Percentiles rank a stretch among this genome's conserved stretches.
Conservation (phyloP, 805 yeast species). For the Candida wancherniae region DNA sequence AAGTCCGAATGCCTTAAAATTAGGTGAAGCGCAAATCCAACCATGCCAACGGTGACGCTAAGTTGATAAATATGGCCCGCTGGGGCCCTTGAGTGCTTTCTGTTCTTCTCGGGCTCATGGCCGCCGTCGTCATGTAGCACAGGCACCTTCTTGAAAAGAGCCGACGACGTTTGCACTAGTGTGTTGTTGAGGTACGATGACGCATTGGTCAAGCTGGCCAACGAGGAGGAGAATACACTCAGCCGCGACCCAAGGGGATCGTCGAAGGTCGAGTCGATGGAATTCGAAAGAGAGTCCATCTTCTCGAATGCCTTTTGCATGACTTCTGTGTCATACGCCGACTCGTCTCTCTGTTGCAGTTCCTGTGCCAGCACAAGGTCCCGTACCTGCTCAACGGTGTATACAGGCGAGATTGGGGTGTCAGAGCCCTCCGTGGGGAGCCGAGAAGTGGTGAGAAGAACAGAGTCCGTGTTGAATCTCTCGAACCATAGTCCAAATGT, state of each 20-base stretch:
- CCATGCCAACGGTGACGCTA: conserved; percentile 36
- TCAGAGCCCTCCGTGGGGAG: background rate
- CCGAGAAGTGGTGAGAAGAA: conserved; percentile 29
- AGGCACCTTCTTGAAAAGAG: conserved; percentile 24
- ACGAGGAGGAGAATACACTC: conserved; percentile 33
- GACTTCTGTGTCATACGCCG: conserved; percentile 21
- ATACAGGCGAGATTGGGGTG: background rate
- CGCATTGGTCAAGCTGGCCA: conserved; percentile 25
- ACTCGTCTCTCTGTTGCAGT: conserved; percentile 26
- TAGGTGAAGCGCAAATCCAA: conserved; percentile 36
- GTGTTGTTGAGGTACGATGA: conserved; percentile 26
- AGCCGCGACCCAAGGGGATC: conserved; percentile 15
- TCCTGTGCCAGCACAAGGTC: conserved; percentile 26
- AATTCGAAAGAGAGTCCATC: conserved; percentile 22
- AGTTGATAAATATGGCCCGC: conserved; percentile 29
- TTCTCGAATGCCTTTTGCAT: conserved; percentile 21
- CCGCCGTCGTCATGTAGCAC: conserved; percentile 16
- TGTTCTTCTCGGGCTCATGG: conserved; percentile 1
- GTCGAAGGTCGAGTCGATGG: conserved; percentile 14
- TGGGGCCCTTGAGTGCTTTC: conserved; percentile 9
- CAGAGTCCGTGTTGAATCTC: conserved; percentile 30
- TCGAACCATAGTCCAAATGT: conserved; percentile 33
- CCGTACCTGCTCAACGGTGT: conserved; percentile 2
- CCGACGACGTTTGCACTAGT: conserved; percentile 25
- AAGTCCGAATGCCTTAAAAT: conserved; percentile 20